A percentile compares a stretch with the other conserved stretches of the same genome.
Conservation (phyloP, 768 basidiomycete genomes). For the Mycena sanguinolenta region DNA sequence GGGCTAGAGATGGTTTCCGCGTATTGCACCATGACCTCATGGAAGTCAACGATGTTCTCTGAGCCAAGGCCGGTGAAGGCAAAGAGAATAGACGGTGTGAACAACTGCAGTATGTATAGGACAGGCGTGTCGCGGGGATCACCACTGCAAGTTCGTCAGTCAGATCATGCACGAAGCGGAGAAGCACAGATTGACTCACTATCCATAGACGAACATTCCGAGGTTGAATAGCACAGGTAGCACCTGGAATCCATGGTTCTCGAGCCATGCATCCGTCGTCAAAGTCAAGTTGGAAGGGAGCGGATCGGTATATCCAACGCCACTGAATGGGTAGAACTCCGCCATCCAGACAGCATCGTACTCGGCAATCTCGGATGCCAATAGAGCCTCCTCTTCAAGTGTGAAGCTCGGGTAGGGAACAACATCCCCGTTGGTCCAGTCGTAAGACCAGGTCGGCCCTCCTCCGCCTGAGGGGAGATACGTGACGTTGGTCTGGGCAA, state of each 20-base stretch:
- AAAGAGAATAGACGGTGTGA: conserved; percentile 14
- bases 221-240: conserved; percentile 13
- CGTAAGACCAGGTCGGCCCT: conserved; percentile 16
- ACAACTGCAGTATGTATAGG: conserved; percentile 18
- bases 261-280: conserved; percentile 21
- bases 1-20: conserved; percentile 18
- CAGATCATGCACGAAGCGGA: too few relatives aligned
- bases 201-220: conserved; percentile 21
- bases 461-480: conserved; percentile 8
- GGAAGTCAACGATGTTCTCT: conserved; percentile 21
- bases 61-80: conserved; percentile 7
- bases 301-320: not conserved
- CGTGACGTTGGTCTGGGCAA: conserved; percentile 14
- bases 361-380: conserved; percentile 15
- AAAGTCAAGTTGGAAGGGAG: not conserved
- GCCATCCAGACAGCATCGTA: conserved; percentile 20
- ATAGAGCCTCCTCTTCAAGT: conserved; percentile 18
- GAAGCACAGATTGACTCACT: not conserved
- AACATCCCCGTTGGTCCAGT: conserved; percentile 9
- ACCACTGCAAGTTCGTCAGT: too few relatives aligned
- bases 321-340: conserved; percentile 16
- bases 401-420: too few relatives aligned
- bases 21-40: conserved; percentile 20
- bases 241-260: conserved; percentile 11
- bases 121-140: too few relatives aligned